Percentiles rank a stretch among this genome's conserved stretches.
phyloP scores from a whole-genome alignment of 805 yeast genomes.

The Starmerella floris region DNA sequence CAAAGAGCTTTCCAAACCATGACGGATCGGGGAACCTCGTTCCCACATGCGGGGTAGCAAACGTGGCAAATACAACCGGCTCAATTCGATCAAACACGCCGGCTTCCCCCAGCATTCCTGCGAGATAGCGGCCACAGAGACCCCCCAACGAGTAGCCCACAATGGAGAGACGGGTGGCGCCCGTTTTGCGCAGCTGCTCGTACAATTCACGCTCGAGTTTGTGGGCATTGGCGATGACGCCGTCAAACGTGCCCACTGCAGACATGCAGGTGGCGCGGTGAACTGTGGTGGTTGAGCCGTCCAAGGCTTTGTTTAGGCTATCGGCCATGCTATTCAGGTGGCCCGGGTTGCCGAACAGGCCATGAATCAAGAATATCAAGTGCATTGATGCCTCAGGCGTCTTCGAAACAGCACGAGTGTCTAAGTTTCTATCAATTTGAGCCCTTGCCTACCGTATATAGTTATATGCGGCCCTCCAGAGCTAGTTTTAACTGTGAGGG shows the following conservation, averaged over 20 bases:
- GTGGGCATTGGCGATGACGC: slow-evolving; percentile 49
- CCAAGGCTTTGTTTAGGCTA: slow-evolving; percentile 28
- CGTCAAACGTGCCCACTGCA: slow-evolving; percentile 72
- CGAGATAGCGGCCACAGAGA: slow-evolving; percentile 56
- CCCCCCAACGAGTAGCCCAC: slow-evolving; percentile 93
- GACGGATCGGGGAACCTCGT: slow-evolving; percentile 34
- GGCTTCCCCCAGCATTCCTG: slow-evolving; percentile 48
- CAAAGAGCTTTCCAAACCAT: slow-evolving; percentile 29
- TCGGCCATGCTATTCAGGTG: slow-evolving; percentile 41
- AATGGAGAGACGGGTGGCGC: slow-evolving; percentile 50
- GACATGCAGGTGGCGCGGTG: slow-evolving; percentile 46
- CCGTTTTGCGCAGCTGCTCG: slow-evolving; percentile 27
- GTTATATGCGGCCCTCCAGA: too few species aligned
- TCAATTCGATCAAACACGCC: slow-evolving; percentile 43
- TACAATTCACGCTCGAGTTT: slow-evolving; percentile 54
- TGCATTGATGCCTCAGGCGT: slow-evolving; percentile 18
- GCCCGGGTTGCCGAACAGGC: slow-evolving; percentile 50
- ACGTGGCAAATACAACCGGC: slow-evolving; percentile 52
- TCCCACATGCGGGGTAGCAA: slow-evolving; percentile 66
- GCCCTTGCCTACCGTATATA: too few species aligned
- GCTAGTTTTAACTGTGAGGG: too few species aligned
- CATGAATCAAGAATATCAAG: slow-evolving; percentile 20
- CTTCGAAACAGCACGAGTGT: too few species aligned
- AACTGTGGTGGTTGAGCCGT: slow-evolving; percentile 27
- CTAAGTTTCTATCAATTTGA: too few species aligned